These are phyloP conservation scores for Leccinum pseudoinsigne DNA, from an alignment of 1,284 basidiomycete species.

Conservation along the genomic window DNA sequence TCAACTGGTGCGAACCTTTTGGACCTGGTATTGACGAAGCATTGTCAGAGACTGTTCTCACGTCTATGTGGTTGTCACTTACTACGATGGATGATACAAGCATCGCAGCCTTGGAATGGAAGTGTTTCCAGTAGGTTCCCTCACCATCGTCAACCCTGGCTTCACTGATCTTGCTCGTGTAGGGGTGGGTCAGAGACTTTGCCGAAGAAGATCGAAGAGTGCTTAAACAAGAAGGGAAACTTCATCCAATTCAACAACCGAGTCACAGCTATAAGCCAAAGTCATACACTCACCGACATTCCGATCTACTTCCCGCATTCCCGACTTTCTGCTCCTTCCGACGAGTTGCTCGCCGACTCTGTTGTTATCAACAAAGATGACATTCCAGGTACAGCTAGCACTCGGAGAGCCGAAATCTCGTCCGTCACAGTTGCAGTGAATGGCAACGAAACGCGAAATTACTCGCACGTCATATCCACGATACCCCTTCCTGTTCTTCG, in stretches of 20 bases:
- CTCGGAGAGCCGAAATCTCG: neutral
- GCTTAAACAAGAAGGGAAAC: slow-evolving; percentile 2
- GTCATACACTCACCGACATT: neutral
- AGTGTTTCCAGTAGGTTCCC: slow-evolving; percentile 19
- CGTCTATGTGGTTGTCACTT: neutral
- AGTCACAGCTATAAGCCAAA: slow-evolving; percentile 14
- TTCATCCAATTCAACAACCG: slow-evolving; percentile 8
- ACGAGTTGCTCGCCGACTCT: neutral
- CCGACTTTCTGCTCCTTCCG: too few relatives aligned
- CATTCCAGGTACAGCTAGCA: neutral
- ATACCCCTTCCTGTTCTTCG: slow-evolving; percentile 18
- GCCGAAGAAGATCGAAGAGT: slow-evolving; percentile 11
- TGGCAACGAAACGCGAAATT: neutral
- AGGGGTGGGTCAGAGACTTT: slow-evolving; percentile 18
- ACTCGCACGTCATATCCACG: slow-evolving; percentile 21
- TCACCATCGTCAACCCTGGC: neutral
- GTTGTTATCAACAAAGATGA: neutral
- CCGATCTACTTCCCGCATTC: neutral
- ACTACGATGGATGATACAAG: neutral
- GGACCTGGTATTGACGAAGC: neutral
- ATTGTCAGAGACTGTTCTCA: slow-evolving; percentile 4
- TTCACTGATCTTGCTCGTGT: neutral
- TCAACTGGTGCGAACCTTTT: slow-evolving; percentile 26
- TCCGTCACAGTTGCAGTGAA: slow-evolving; percentile 10
- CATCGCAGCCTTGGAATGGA: slow-evolving; percentile 12